Evolutionary conservation across 2,329 filamentous ascomycete species (phyloP), one percentile per base, ranked within the genome.

Genomic region (Colletotrichum salicis): DNA sequence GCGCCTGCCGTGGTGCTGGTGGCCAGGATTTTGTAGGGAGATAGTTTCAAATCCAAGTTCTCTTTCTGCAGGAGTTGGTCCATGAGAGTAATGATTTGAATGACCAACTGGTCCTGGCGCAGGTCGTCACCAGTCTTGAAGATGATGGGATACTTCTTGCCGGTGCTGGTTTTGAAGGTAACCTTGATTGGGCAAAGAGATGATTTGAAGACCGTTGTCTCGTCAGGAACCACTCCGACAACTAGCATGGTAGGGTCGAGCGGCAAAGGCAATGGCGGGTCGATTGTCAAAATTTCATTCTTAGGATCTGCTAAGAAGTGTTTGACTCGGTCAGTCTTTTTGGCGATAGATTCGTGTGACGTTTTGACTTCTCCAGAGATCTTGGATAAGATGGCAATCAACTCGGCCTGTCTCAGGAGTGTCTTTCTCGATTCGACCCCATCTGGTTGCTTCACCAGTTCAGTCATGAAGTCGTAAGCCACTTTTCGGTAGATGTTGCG

Each of bases 91-190:
- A 99, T 98, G 78, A 98, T 74, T 78, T 91, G 96, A 66, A 99
- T 97, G 45, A 99, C 96, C 2, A 99, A 89, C 79, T 99, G 96
- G 79, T 99, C 96, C 82, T 99, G 96, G 15, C 96, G 93, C 63
- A 99, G 86, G 79, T 99, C 96, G 79, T 99, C 96, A 45, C 96
- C 96, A 1, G 95, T 95, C 82, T 99, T 99, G 89, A 99, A 99
- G 64, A 98, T 93, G 74, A 99, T 93, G 11, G 96, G 93, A 79
- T 98, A 99, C 71, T 92, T 93, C 51, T 88, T 88, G 8, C 93
- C 94, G 2, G 89, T 89, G 0, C 89, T 87, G 0, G 95, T 97
- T 78, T 93, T 95, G 84, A 98, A 98, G 11, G 93, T 94, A 71
- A 98, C 91, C 76, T 96, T 94, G 72, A 99, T 92, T 0, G 96